These are phyloP conservation scores for Canariomyces notabilis DNA, from an alignment of 2,329 filamentous ascomycete genomes.

Conservation along the genomic window DNA sequence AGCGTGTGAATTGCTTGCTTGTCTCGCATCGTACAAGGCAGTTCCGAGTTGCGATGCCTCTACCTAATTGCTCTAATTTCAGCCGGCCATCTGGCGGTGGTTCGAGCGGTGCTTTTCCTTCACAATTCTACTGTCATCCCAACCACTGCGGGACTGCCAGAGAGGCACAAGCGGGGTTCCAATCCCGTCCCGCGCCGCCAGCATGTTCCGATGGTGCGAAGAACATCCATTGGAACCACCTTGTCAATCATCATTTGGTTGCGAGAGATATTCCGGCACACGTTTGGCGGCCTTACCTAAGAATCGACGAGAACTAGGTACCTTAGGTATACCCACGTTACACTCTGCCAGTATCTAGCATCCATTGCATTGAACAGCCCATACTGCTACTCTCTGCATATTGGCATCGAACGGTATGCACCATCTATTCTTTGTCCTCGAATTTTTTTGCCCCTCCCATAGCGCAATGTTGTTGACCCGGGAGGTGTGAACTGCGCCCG, in stretches of 20 bases:
- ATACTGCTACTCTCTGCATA: background rate
- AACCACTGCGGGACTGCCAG: slow-evolving; percentile 12
- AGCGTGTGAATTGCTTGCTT: slow-evolving; percentile 6
- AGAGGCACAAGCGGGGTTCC: slow-evolving; percentile 9
- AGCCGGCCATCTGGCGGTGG: background rate
- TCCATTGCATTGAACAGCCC: background rate
- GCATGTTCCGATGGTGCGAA: too few relatives aligned
- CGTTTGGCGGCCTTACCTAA: background rate
- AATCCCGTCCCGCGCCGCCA: too few relatives aligned
- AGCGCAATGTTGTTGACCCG: too few relatives aligned
- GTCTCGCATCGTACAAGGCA: too few relatives aligned
- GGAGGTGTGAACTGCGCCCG: too few relatives aligned
- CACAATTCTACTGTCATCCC: slow-evolving; percentile 6
- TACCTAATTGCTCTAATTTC: background rate
- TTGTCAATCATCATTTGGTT: slow-evolving; percentile 12
- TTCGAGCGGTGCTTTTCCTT: slow-evolving; percentile 3
- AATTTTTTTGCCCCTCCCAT: too few relatives aligned
- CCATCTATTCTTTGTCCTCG: background rate
- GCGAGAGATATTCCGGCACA: background rate
- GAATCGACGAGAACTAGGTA: too few relatives aligned
- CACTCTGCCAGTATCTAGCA: background rate
- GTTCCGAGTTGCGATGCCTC: background rate
- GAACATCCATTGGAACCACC: slow-evolving; percentile 8
- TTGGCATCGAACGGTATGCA: background rate
- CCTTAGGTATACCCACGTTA: too few relatives aligned